These are phyloP conservation scores for Pseudogymnoascus sp. DNA, from an alignment of 2,329 filamentous ascomycete species.

Conservation along the genomic window DNA sequence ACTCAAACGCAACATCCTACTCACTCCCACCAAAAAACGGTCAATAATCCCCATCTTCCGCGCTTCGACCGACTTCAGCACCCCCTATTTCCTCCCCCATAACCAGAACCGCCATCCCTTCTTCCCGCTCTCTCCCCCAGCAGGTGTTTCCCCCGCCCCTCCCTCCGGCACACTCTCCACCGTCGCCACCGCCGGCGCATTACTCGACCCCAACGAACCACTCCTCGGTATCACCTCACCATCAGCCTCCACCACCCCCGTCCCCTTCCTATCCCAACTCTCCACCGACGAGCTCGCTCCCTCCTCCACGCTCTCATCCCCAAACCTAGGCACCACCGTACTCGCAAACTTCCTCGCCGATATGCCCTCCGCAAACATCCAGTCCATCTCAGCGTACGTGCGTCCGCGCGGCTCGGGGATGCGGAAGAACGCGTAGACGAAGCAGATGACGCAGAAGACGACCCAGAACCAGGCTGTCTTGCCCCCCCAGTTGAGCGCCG, in stretches of 20 bases:
- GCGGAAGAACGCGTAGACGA: constrained; percentile 73
- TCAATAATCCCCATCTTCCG: not conserved
- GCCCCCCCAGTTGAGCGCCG: constrained; percentile 33
- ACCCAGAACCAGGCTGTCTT: constrained; percentile 33
- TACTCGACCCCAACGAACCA: not conserved
- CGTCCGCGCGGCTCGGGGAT: constrained; percentile 70
- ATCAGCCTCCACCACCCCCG: not conserved
- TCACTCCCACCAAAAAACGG: not conserved
- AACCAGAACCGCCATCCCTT: not conserved
- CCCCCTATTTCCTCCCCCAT: not conserved
- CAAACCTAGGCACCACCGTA: not conserved
- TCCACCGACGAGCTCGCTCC: not conserved
- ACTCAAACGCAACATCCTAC: not conserved
- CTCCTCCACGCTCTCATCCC: not conserved
- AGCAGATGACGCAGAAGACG: constrained; percentile 69
- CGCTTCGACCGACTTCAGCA: not conserved
- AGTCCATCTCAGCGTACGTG: constrained; percentile 76
- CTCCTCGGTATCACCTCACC: not conserved
- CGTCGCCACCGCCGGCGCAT: not conserved
- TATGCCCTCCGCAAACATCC: constrained; percentile 68
- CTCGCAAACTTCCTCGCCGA: constrained; percentile 65
- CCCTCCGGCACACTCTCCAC: not conserved
- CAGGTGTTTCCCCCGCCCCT: not conserved
- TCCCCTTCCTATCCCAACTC: not conserved
- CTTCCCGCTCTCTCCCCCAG: not conserved